Evolutionary conservation across 495 filamentous ascomycete species (phyloP).

Genomic region (Neurospora sp.): DNA sequence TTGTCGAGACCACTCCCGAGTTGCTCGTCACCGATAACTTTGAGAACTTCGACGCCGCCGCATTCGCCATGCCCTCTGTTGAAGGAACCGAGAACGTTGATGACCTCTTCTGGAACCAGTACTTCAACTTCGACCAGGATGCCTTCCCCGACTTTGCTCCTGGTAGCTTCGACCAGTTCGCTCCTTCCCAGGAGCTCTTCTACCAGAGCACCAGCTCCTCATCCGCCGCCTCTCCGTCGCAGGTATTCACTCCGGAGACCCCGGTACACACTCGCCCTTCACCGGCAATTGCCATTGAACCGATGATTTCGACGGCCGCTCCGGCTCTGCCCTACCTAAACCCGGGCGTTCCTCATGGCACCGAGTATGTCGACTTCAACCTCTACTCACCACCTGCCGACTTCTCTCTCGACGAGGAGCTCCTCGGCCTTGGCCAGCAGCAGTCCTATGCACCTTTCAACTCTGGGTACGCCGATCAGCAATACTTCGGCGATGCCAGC

Average conservation of each 20-base stretch:
- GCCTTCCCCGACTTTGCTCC: conserved; percentile 12
- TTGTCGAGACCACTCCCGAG: conserved; percentile 3
- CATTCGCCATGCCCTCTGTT: conserved; percentile 8
- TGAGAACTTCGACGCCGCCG: conserved; percentile 8
- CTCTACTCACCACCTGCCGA: conserved; percentile 38
- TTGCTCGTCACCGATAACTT: conserved; percentile 6
- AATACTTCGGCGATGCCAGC: conserved; percentile 1
- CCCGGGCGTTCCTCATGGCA: conserved; percentile 26
- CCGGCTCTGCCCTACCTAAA: conserved; percentile 34
- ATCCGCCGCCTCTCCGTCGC: conserved; percentile 25
- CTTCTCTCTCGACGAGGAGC: conserved; percentile 33
- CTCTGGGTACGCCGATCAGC: neutral
- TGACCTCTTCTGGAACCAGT: conserved; percentile 28
- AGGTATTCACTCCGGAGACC: conserved; percentile 25
- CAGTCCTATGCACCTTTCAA: neutral
- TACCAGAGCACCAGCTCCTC: conserved; percentile 26
- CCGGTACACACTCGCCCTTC: conserved; percentile 9
- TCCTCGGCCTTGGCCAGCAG: conserved; percentile 13
- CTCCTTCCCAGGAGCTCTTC: conserved; percentile 24
- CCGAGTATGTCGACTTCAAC: conserved; percentile 41
- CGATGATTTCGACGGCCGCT: conserved; percentile 9
- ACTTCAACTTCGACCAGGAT: conserved; percentile 29
- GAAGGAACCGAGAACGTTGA: conserved; percentile 11
- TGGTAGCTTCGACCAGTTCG: conserved; percentile 29
- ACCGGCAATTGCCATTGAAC: conserved; percentile 7